Percentiles rank a stretch among this genome's conserved stretches.
These are phyloP conservation scores for Pythium pyrilobum DNA, from an alignment of 352 stramenopile genomes.

Conservation along the genomic window DNA sequence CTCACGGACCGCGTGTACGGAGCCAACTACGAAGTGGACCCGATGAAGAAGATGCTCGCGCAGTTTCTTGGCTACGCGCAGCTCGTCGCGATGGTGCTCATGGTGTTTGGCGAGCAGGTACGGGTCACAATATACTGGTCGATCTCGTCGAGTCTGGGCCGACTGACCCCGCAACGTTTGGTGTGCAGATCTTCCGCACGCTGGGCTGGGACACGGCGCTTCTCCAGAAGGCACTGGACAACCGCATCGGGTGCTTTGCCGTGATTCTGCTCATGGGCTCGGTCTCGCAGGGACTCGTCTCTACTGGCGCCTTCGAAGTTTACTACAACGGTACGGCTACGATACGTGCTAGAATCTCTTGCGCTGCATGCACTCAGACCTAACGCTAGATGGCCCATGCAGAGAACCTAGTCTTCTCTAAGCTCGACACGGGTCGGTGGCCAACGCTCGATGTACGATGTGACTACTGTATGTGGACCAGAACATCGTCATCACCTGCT, in stretches of 20 bases:
- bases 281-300: slow-evolving; percentile 53
- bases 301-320: slow-evolving; percentile 76
- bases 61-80: slow-evolving; percentile 44
- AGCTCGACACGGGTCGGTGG: slow-evolving; percentile 58
- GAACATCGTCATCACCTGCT: too few species aligned
- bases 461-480: neutral
- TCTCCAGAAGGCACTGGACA: slow-evolving; percentile 65
- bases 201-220: slow-evolving; percentile 40
- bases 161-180: too few species aligned
- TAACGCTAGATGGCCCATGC: too few species aligned
- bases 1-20: slow-evolving; percentile 59
- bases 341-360: too few species aligned
- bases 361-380: too few species aligned
- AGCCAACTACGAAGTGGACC: slow-evolving; percentile 52
- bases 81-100: slow-evolving; percentile 42
- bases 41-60: slow-evolving; percentile 41
- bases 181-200: slow-evolving; percentile 35
- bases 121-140: neutral
- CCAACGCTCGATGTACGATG: slow-evolving; percentile 52
- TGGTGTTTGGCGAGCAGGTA: slow-evolving; percentile 65
- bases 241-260: slow-evolving; percentile 63
- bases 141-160: too few species aligned
- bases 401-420: slow-evolving; percentile 77
- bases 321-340: slow-evolving; percentile 61
- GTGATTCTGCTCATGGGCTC: slow-evolving; percentile 62